A percentile compares a stretch with the other conserved stretches of the same genome.
Conservation (phyloP, 116 monocot genomes). For the Phalaenopsis hybrid region DNA sequence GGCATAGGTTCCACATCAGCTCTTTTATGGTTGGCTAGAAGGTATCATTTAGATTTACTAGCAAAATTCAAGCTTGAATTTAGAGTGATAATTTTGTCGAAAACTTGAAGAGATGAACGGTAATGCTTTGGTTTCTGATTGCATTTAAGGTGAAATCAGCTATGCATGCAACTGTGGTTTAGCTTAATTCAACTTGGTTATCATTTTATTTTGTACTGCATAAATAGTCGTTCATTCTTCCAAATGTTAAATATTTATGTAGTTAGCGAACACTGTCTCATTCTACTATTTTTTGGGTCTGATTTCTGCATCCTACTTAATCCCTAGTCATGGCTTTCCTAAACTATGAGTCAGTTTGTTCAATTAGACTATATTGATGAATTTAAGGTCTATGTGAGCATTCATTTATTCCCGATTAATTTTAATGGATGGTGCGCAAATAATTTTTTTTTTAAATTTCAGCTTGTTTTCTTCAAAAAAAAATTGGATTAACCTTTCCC, state of each 20-base stretch:
- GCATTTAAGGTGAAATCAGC: neutral
- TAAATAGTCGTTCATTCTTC: neutral
- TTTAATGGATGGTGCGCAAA: no score
- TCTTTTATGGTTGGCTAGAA: constrained; percentile 92
- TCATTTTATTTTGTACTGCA: neutral
- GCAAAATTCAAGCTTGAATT: neutral
- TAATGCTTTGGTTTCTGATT: neutral
- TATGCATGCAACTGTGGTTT: neutral
- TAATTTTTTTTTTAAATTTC: no score
- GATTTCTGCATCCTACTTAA: neutral
- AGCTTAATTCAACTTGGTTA: neutral
- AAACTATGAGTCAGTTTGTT: neutral
- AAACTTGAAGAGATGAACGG: neutral
- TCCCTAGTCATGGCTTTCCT: neutral
- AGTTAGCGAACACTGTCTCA: neutral
- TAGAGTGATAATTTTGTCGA: neutral
- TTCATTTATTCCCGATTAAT: neutral
- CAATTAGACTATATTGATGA: neutral
- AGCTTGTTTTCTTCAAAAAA: no score
- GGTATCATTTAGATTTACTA: constrained; percentile 38
- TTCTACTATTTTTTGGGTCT: neutral
- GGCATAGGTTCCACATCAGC: constrained; percentile 90
- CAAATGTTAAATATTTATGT: neutral
- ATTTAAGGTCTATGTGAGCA: neutral
- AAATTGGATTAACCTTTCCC: no score